Conservation (phyloP, 371 early-diverging fungal species). For the Lichtheimia ornata region DNA sequence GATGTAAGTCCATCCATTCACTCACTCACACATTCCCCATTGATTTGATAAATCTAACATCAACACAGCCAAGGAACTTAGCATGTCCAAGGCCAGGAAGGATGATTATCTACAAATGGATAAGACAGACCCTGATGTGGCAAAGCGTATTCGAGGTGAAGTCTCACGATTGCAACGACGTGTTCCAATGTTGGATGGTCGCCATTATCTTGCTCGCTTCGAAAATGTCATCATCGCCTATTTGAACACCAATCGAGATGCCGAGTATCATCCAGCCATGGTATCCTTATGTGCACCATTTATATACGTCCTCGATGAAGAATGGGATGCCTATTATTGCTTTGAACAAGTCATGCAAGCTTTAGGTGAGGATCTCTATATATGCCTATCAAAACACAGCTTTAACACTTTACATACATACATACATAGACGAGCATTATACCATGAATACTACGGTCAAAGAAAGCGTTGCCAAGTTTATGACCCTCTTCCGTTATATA, state of each 20-base stretch:
- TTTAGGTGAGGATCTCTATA: conserved; percentile 52
- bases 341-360: conserved; percentile 73
- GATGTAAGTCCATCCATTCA: conserved; percentile 59
- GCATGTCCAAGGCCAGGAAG: conserved; percentile 63
- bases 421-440: conserved; percentile 60
- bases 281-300: conserved; percentile 87
- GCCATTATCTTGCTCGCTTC: conserved; percentile 47
- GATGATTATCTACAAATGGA: conserved; percentile 77
- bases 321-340: conserved; percentile 81
- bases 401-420: neutral
- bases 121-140: conserved; percentile 72
- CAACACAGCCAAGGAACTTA: conserved; percentile 69
- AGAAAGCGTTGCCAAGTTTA: conserved; percentile 75
- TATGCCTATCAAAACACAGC: neutral
- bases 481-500: conserved; percentile 74
- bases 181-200: conserved; percentile 29
- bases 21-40: neutral
- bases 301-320: conserved; percentile 68
- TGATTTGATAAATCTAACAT: neutral
- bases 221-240: conserved; percentile 86
- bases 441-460: conserved; percentile 53
- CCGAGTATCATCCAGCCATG: conserved; percentile 77
- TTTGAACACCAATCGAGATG: conserved; percentile 72
- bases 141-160: conserved; percentile 87
- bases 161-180: conserved; percentile 73